Evolutionary conservation across 2,329 filamentous ascomycete species (phyloP), one percentile per base, ranked within the genome.

Genomic region (Waltergamsia citrina): DNA sequence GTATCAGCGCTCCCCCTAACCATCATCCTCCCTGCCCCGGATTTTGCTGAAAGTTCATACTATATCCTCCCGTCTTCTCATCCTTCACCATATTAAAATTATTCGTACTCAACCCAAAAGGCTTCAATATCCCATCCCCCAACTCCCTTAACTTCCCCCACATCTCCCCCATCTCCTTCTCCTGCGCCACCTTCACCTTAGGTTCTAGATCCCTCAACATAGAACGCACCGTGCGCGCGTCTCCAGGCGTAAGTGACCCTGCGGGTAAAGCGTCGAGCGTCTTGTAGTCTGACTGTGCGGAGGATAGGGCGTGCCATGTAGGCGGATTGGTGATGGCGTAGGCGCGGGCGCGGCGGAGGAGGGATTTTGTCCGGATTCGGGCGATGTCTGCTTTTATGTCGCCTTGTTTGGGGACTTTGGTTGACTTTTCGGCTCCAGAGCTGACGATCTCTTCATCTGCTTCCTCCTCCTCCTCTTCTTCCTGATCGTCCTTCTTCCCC

Each of bases 61-160:
- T 94, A 59, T 96, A 96, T 0, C 87, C 88, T 2, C 92, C 92
- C 1, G 80, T 83, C 41, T 81, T 81, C 48, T 90, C 83, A 50
- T 95, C 90, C 58, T 95, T 85, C 19, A 82, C 77, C 69, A 96
- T 93, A 42, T 94, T 78, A 52, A 98, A 96, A 54, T 93, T 94
- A 29, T 94, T 81, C 9, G 92, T 96, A 38, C 83, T 93, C 45
- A 98, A 59, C 2, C 92, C 92, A 63, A 96, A 96, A 1, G 90
- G 90, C 53, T 84, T 94, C 33, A 98, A 56, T 12, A 98, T 76
- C 2, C 87, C 86, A 52, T 98, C 94, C 0, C 92, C 92, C 39
- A 98, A 63, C 59, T 84, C 78, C 53, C 94, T 95, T 47, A 98
- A 60, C 63, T 96, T 95, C 14, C 82, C 85, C 87, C 94, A 94